Conservation (phyloP, 2,329 filamentous ascomycete species). For the Rachicladosporium sp. region DNA sequence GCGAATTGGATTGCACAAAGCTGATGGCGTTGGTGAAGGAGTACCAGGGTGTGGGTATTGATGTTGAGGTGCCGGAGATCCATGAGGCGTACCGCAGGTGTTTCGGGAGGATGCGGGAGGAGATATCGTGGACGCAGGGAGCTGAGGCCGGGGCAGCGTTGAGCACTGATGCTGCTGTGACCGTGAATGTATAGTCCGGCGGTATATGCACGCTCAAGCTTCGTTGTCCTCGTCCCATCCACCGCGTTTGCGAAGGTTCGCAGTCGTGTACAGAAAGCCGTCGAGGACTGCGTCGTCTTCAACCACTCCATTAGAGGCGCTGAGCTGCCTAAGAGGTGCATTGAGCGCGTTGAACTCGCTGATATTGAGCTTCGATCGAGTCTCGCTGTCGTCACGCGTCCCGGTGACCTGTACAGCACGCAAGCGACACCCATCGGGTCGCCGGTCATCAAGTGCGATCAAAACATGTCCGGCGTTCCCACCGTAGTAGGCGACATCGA, state of each 20-base stretch:
- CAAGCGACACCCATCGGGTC: no score
- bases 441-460: no score
- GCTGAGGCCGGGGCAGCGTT: constrained; percentile 5
- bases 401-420: no score
- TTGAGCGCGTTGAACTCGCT: constrained; percentile 2
- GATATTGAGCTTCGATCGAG: background rate
- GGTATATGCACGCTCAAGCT: background rate
- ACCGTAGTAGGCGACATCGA: no score
- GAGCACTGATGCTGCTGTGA: constrained; percentile 1
- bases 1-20: constrained; percentile 49
- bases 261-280: constrained; percentile 34
- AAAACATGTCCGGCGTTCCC: no score
- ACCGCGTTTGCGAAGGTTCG: constrained; percentile 38
- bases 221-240: constrained; percentile 5
- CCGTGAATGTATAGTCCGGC: background rate
- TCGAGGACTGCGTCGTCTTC: constrained; percentile 28
- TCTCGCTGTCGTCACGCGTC: background rate
- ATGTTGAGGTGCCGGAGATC: constrained; percentile 47
- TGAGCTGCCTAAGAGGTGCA: constrained; percentile 9
- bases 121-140: constrained; percentile 2
- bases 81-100: constrained; percentile 49
- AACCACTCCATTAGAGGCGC: constrained; percentile 8
- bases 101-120: constrained; percentile 46
- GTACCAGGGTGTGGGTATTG: constrained; percentile 29
- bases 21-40: constrained; percentile 47